Evolutionary conservation across 306 rosid genomes (phyloP).

Genomic region (Crotalaria pallida): DNA sequence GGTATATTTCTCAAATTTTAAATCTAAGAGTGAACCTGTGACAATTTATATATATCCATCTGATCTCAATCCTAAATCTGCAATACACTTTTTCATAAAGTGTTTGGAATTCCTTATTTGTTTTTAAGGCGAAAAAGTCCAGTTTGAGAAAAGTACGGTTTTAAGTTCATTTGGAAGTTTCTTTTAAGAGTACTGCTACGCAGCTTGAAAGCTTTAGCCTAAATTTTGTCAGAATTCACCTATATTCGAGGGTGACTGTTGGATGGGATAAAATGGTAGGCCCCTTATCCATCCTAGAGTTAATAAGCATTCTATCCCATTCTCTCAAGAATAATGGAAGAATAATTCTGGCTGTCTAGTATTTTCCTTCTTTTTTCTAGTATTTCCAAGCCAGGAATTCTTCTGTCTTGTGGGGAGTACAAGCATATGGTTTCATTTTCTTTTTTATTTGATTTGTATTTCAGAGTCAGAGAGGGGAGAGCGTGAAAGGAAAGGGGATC

Average conservation of each 20-base stretch:
- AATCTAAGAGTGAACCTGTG: slow-evolving; percentile 23
- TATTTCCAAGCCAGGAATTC: background rate
- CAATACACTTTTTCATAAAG: background rate
- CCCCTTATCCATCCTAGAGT: background rate
- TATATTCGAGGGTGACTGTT: background rate
- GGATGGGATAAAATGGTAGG: slow-evolving; percentile 7
- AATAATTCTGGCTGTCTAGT: background rate
- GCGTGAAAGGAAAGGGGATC: slow-evolving; percentile 98
- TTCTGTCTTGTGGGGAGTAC: slow-evolving; percentile 5
- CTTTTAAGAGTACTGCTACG: slow-evolving; percentile 1
- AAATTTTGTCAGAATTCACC: background rate
- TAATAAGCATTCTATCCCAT: background rate
- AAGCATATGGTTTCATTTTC: slow-evolving; percentile 5
- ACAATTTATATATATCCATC: slow-evolving; percentile 14
- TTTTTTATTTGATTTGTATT: slow-evolving; percentile 19
- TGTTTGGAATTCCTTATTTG: slow-evolving; percentile 8
- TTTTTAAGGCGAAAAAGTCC: background rate
- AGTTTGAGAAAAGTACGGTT: slow-evolving; percentile 3
- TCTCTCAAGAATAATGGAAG: background rate
- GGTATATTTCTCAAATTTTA: slow-evolving; percentile 47
- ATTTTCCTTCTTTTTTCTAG: slow-evolving; percentile 18
- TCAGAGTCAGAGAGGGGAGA: slow-evolving; percentile 89
- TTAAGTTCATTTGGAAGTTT: slow-evolving; percentile 1
- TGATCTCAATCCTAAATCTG: slow-evolving; percentile 14
- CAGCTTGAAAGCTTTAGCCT: background rate